A percentile compares a stretch with the other conserved stretches of the same genome.
Evolutionary conservation across 176 grass and related monocot genomes (phyloP).

Genomic region (Triticum dicoccoides): DNA sequence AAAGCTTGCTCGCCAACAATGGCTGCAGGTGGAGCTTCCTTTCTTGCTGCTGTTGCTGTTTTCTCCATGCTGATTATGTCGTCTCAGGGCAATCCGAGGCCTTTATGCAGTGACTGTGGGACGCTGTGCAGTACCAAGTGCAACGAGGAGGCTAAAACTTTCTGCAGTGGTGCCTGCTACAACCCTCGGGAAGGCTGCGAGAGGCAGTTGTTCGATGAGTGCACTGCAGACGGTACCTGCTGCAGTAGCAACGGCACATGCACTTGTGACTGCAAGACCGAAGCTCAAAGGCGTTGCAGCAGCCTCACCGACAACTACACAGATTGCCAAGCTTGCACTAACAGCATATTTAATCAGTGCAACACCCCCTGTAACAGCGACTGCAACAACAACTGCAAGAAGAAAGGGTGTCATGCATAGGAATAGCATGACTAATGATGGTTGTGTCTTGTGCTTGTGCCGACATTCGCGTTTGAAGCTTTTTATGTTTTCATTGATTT

Average conservation of each 20-base stretch:
- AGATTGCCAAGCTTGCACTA: no score
- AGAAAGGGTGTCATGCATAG: no score
- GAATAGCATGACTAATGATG: no score
- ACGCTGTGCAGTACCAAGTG: not conserved
- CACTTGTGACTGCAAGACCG: not conserved
- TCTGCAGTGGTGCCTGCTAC: not conserved
- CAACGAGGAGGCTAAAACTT: not conserved
- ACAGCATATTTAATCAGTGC: no score
- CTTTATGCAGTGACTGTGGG: not conserved
- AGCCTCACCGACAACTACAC: no score
- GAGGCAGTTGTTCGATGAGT: not conserved
- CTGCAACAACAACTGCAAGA: no score
- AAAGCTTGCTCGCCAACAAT: not conserved
- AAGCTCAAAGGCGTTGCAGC: not conserved
- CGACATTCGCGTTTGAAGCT: no score
- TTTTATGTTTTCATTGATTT: no score
- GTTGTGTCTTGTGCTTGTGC: no score
- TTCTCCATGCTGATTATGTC: not conserved
- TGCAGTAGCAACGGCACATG: not conserved
- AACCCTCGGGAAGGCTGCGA: not conserved
- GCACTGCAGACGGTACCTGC: not conserved
- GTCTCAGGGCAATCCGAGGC: not conserved
- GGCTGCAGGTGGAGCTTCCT: not conserved
- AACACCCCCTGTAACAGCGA: no score
- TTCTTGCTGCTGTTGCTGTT: not conserved